Conservation (phyloP, 768 basidiomycete genomes). For the Hygrophorus pudorinus region DNA sequence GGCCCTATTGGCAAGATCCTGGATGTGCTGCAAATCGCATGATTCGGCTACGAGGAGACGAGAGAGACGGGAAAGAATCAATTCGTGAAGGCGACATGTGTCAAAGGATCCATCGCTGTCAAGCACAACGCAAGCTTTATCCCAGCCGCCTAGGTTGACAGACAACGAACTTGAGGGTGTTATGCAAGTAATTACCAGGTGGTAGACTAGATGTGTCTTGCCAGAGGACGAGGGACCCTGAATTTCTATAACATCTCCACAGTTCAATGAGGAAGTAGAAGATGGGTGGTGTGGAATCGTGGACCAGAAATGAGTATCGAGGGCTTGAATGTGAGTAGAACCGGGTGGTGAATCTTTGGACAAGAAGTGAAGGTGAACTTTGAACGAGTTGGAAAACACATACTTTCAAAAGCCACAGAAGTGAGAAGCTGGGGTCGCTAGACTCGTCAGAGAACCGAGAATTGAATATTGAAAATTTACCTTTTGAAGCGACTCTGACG, state of each 20-base stretch:
- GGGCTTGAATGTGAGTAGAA: constrained; percentile 20
- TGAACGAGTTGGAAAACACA: constrained; percentile 1
- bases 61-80: constrained; percentile 41
- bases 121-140: constrained; percentile 53
- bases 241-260: constrained; percentile 65
- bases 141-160: constrained; percentile 43
- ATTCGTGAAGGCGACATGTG: constrained; percentile 37
- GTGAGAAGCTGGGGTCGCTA: constrained; percentile 28
- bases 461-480: constrained; percentile 4
- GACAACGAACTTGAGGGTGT: constrained; percentile 30
- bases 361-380: background rate
- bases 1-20: constrained; percentile 24
- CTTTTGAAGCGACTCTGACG: constrained; percentile 21
- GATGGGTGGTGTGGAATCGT: constrained; percentile 1
- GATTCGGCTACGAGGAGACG: constrained; percentile 17
- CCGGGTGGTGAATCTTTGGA: constrained; percentile 19
- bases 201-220: constrained; percentile 72
- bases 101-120: constrained; percentile 66
- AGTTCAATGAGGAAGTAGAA: constrained; percentile 15
- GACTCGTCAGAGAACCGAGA: background rate
- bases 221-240: constrained; percentile 68
- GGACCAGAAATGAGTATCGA: constrained; percentile 24
- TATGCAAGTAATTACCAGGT: constrained; percentile 49
- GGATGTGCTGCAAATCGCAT: constrained; percentile 11
- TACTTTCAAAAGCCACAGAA: constrained; percentile 29